Percentiles rank a stretch among this genome's conserved stretches.
Conservation (phyloP, 192 early-diverging fungal species). For the Allomyces macrogynus region DNA sequence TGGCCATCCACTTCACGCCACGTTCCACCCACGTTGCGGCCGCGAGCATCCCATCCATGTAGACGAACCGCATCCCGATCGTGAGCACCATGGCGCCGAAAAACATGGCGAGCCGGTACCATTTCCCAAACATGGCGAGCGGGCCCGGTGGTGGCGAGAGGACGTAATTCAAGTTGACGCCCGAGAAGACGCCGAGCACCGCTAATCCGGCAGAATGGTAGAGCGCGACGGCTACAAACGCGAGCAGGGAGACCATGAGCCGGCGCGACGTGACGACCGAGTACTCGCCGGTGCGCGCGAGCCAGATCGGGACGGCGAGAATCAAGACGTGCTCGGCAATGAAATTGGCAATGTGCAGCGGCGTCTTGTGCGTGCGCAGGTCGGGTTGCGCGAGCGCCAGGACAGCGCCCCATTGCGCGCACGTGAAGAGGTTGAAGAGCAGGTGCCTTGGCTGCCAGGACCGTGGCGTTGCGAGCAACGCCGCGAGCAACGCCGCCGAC, state of each 20-base stretch:
- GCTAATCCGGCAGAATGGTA: conserved; percentile 26
- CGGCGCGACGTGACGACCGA: conserved; percentile 21
- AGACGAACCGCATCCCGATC: conserved; percentile 12
- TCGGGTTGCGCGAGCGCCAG: conserved; percentile 26
- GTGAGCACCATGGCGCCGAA: conserved; percentile 8
- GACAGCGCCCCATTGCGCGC: conserved; percentile 30
- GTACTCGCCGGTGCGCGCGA: conserved; percentile 30
- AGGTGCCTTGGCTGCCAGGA: conserved; percentile 19
- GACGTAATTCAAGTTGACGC: conserved; percentile 28
- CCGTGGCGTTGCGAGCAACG: conserved; percentile 14
- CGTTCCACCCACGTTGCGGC: too few relatives aligned
- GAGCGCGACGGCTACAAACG: conserved; percentile 23
- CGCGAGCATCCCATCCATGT: conserved; percentile 6
- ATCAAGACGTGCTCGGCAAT: conserved; percentile 27
- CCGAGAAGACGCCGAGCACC: conserved; percentile 17
- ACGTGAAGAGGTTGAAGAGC: conserved; percentile 28
- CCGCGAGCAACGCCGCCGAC: conserved; percentile 20
- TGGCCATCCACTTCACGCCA: too few relatives aligned
- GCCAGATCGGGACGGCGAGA: conserved; percentile 20
- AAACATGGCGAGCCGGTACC: conserved; percentile 20
- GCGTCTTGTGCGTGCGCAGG: conserved; percentile 19
- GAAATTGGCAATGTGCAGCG: conserved; percentile 26
- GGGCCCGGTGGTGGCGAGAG: conserved; percentile 11
- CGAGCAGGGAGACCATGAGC: conserved; percentile 17
- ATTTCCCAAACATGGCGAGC: conserved; percentile 13